Evolutionary conservation across 208 protist species (phyloP).

Genomic region (Tritrichomonas musculus): DNA sequence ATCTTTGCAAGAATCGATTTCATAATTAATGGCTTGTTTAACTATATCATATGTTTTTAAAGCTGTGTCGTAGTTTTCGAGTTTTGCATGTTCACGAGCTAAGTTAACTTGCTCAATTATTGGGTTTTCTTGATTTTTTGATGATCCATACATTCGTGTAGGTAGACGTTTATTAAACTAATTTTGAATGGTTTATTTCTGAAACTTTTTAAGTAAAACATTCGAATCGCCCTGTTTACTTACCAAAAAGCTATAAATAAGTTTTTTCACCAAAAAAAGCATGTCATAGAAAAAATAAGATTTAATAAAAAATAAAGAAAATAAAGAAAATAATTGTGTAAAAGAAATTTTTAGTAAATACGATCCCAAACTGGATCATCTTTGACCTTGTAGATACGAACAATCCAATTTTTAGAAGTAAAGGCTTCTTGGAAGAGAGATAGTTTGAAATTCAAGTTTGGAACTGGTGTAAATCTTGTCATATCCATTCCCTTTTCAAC

Average conservation of each 20-base stretch:
- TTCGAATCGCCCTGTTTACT: too few species aligned
- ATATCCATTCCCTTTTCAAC: neutral
- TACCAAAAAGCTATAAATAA: neutral
- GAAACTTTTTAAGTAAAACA: too few species aligned
- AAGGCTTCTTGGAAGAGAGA: conserved; percentile 69
- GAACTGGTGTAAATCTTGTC: neutral
- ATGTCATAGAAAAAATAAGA: too few species aligned
- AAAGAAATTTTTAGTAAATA: neutral
- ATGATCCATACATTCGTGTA: too few species aligned
- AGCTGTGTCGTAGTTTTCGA: conserved; percentile 50
- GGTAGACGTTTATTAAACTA: too few species aligned
- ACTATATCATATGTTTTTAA: neutral
- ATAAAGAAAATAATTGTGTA: neutral
- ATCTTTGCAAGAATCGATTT: neutral
- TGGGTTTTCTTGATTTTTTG: too few species aligned
- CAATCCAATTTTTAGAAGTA: conserved; percentile 81
- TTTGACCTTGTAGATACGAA: conserved; percentile 86
- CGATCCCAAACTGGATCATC: neutral
- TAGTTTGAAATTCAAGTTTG: conserved; percentile 47
- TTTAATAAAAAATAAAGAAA: neutral
- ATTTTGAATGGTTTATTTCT: too few species aligned
- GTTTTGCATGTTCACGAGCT: conserved; percentile 46
- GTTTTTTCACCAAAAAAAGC: neutral
- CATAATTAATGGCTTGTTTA: neutral
- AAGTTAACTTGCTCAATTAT: conserved; percentile 35